Evolutionary conservation across 2,329 filamentous ascomycete species (phyloP).

Genomic region (Escovopsis sp.): DNA sequence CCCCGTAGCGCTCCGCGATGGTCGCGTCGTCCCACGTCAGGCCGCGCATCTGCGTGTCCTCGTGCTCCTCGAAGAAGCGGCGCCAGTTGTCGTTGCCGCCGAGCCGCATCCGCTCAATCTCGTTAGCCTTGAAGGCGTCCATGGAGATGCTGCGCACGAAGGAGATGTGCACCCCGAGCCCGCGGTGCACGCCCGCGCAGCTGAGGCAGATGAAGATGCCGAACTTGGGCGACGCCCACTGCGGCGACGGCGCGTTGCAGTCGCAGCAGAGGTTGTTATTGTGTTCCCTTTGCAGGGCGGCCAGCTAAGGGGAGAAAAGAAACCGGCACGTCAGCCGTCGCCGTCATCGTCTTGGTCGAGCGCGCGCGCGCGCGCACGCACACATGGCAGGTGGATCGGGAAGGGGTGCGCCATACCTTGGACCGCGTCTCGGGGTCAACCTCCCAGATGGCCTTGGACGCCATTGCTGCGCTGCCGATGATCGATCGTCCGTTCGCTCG

Average conservation of each 20-base stretch:
- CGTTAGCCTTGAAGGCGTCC: conserved; percentile 90
- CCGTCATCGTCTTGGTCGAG: neutral
- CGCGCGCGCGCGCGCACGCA: too few species aligned
- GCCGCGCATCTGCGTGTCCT: conserved; percentile 50
- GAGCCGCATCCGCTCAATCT: conserved; percentile 85
- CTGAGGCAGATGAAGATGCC: conserved; percentile 97
- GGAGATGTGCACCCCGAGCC: conserved; percentile 92
- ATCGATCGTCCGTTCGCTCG: neutral
- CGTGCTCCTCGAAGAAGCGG: conserved; percentile 66
- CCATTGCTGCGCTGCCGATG: conserved; percentile 25
- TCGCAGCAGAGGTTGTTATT: conserved; percentile 88
- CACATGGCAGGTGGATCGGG: conserved; percentile 4
- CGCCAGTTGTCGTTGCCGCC: conserved; percentile 85
- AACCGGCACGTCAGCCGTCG: conserved; percentile 3
- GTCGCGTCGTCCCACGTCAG: conserved; percentile 73
- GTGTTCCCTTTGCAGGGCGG: conserved; percentile 78
- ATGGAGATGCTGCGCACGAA: conserved; percentile 97
- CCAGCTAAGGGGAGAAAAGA: conserved; percentile 44
- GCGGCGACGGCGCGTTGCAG: conserved; percentile 86
- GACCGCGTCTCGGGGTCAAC: conserved; percentile 93
- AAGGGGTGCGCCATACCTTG: conserved; percentile 47
- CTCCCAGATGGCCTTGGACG: conserved; percentile 85
- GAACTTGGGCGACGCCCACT: conserved; percentile 97
- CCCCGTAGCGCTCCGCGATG: conserved; percentile 80
- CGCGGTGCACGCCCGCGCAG: conserved; percentile 88